phyloP scores from a whole-genome alignment of 129 eudicot species.

The Centrapalus pauciflorus region DNA sequence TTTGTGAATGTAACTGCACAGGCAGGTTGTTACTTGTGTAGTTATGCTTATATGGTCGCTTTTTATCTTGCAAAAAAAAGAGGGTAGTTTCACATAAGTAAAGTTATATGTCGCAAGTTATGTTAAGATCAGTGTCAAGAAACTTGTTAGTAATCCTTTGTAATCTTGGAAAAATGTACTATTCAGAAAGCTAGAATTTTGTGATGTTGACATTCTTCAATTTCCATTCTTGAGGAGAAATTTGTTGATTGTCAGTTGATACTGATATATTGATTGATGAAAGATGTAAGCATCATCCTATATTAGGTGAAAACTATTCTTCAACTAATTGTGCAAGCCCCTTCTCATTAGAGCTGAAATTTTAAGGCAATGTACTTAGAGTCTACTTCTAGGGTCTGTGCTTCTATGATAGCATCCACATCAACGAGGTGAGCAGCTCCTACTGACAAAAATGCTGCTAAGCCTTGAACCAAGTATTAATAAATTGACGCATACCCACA shows the following conservation, averaged over 20 bases:
- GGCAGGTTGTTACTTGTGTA: neutral
- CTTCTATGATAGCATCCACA: neutral
- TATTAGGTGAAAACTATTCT: neutral
- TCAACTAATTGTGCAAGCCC: neutral
- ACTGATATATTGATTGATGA: neutral
- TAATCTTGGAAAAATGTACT: neutral
- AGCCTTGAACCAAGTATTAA: neutral
- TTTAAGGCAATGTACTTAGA: neutral
- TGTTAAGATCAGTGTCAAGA: neutral
- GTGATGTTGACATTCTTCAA: neutral
- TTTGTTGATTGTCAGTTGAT: too few species aligned
- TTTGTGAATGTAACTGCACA: neutral
- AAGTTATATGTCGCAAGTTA: neutral
- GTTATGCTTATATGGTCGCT: slow-evolving; percentile 7
- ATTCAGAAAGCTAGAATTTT: neutral
- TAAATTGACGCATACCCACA: neutral
- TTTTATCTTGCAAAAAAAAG: neutral
- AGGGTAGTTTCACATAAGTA: neutral
- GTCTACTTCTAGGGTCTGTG: neutral
- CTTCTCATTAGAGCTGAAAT: slow-evolving; percentile 1
- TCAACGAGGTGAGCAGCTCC: neutral
- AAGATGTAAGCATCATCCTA: neutral
- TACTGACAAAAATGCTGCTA: neutral
- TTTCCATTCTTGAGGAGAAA: neutral
- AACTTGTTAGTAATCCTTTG: neutral